Conservation (phyloP, 2,329 filamentous ascomycete genomes). For the Peltaster fructicola region DNA sequence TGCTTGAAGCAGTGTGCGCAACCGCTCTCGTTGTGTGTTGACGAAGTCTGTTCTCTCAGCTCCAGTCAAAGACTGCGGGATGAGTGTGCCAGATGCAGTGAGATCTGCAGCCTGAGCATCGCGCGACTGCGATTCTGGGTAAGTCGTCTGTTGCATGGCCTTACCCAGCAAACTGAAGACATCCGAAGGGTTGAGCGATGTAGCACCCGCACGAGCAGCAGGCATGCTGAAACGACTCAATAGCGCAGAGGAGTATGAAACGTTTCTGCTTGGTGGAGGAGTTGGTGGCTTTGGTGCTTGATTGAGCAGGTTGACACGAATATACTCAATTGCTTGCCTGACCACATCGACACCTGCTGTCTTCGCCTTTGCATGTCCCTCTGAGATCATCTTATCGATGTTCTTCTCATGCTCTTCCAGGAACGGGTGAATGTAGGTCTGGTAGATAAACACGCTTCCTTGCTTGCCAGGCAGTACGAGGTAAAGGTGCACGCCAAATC, state of each 20-base stretch:
- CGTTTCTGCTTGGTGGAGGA: conserved; percentile 27
- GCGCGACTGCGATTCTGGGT: conserved; percentile 18
- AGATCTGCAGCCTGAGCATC: conserved; percentile 32
- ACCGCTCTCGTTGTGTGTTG: conserved; percentile 57
- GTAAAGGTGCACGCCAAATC: conserved; percentile 74
- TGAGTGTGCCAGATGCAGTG: conserved; percentile 42
- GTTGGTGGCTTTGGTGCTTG: conserved; percentile 43
- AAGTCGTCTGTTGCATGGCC: conserved; percentile 40
- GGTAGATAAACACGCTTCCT: conserved; percentile 73
- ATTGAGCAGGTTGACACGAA: conserved; percentile 65
- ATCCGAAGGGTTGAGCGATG: no score
- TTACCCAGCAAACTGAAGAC: conserved; percentile 63
- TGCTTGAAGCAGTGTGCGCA: conserved; percentile 56
- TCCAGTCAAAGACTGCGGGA: conserved; percentile 51
- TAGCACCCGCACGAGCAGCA: conserved; percentile 37
- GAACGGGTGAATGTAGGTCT: conserved; percentile 72
- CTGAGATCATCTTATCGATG: conserved; percentile 80
- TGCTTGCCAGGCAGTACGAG: conserved; percentile 96
- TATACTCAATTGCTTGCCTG: conserved; percentile 29
- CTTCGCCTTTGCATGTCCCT: conserved; percentile 61
- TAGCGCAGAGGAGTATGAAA: conserved; percentile 59
- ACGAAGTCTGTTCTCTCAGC: conserved; percentile 61
- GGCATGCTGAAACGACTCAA: conserved; percentile 79
- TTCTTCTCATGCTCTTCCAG: conserved; percentile 68
- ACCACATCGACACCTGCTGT: conserved; percentile 49